Evolutionary conservation across 257 asterid genomes (phyloP).

Genomic region (Schizonepeta tenuifolia): DNA sequence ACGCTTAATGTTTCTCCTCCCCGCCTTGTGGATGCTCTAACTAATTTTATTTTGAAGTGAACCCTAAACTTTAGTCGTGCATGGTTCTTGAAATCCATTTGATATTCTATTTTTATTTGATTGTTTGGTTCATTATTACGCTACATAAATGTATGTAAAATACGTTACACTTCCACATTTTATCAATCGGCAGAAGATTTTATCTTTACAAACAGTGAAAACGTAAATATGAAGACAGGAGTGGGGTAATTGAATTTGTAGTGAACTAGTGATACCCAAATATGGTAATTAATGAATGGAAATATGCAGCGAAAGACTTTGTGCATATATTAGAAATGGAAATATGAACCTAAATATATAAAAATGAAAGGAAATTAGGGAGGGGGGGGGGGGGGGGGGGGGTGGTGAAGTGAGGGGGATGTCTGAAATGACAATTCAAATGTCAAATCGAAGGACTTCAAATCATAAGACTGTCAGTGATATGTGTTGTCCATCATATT

Average conservation of each 20-base stretch:
- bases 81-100: too few relatives aligned
- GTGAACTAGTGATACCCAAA: not conserved
- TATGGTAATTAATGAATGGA: conserved; percentile 26
- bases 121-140: too few relatives aligned
- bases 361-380: conserved; percentile 25
- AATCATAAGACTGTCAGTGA: conserved; percentile 68
- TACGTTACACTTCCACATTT: too few relatives aligned
- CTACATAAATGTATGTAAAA: too few relatives aligned
- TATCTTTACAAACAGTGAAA: not conserved
- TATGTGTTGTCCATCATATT: conserved; percentile 72
- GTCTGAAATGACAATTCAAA: conserved; percentile 71
- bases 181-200: too few relatives aligned
- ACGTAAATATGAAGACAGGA: not conserved
- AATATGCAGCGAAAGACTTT: conserved; percentile 14
- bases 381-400: conserved; percentile 1
- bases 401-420: conserved; percentile 23
- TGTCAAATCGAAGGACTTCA: conserved; percentile 63
- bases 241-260: not conserved
- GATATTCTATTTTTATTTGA: too few relatives aligned
- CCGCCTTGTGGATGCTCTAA: too few relatives aligned
- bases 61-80: too few relatives aligned
- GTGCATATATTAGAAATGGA: conserved; percentile 25
- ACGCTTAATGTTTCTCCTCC: too few relatives aligned
- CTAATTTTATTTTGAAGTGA: too few relatives aligned
- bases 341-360: conserved; percentile 18